Conservation (phyloP, 495 filamentous ascomycete genomes). For the Apodospora peruviana region DNA sequence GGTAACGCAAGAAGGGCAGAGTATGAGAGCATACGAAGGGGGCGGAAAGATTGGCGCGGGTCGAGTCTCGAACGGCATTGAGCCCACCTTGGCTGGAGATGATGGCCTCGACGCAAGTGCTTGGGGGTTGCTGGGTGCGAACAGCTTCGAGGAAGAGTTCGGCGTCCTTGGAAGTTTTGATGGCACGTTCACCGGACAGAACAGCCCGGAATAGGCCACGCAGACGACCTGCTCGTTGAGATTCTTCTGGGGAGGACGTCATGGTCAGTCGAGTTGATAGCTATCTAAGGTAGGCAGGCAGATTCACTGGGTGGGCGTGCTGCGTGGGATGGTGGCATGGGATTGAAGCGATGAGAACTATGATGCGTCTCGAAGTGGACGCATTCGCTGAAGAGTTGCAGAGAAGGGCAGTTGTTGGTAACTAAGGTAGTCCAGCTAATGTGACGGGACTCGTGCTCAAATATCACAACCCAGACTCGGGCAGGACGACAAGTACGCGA, state of each 20-base stretch:
- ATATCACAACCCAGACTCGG: too few species aligned
- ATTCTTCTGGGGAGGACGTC: constrained; percentile 3
- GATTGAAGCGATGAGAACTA: background rate
- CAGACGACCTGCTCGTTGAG: constrained; percentile 18
- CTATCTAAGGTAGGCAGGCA: too few species aligned
- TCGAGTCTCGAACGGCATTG: constrained; percentile 37
- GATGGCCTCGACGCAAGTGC: constrained; percentile 50
- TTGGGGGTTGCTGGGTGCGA: constrained; percentile 39
- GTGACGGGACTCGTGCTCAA: too few species aligned
- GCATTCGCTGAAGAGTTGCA: too few species aligned
- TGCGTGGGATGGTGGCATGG: background rate
- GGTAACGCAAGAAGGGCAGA: constrained; percentile 28
- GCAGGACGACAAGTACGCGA: too few species aligned
- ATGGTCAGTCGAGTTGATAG: background rate
- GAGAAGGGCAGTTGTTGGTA: too few species aligned
- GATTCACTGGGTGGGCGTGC: too few species aligned
- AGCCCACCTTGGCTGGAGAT: constrained; percentile 44
- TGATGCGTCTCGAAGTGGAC: too few species aligned
- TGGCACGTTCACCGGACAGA: constrained; percentile 18
- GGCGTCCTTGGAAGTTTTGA: constrained; percentile 31
- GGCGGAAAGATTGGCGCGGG: constrained; percentile 45
- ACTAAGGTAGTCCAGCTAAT: too few species aligned
- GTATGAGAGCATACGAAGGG: constrained; percentile 47
- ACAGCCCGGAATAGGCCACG: constrained; percentile 21
- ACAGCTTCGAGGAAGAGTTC: constrained; percentile 59